Evolutionary conservation across 2,329 filamentous ascomycete genomes (phyloP).

Genomic region (Cryphonectria carpinicola): DNA sequence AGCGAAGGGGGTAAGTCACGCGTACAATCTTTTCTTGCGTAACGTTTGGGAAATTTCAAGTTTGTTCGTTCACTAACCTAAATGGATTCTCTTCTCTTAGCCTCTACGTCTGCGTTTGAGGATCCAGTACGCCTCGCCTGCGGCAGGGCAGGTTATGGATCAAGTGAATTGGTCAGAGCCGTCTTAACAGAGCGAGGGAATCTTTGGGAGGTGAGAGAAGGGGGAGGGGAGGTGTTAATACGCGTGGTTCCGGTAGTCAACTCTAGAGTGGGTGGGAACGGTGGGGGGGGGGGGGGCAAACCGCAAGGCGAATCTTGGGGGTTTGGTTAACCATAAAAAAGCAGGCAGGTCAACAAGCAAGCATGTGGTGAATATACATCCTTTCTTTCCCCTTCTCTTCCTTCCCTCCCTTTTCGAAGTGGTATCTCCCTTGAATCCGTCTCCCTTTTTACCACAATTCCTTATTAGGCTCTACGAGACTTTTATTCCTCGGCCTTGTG

Average conservation of each 20-base stretch:
- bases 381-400: not conserved
- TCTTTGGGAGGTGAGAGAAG: not conserved
- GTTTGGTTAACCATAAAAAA: not conserved
- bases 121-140: conserved; percentile 76
- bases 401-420: not conserved
- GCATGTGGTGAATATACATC: conserved; percentile 20
- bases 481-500: too few relatives aligned
- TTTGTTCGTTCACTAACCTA: conserved; percentile 11
- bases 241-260: conserved; percentile 10
- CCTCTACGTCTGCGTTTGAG: conserved; percentile 83
- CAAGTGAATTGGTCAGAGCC: conserved; percentile 98
- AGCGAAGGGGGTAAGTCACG: conserved; percentile 80
- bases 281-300: not conserved
- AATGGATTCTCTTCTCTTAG: conserved; percentile 48
- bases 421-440: not conserved
- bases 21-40: conserved; percentile 6
- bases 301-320: conserved; percentile 5
- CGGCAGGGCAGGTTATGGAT: conserved; percentile 74
- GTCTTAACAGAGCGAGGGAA: conserved; percentile 37
- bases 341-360: conserved; percentile 20
- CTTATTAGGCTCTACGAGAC: too few relatives aligned
- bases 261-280: conserved; percentile 13
- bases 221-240: not conserved
- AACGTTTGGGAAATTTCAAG: too few relatives aligned
- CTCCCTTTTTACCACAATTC: not conserved